Evolutionary conservation across 2,329 filamentous ascomycete genomes (phyloP), one percentile per base, ranked within the genome.

Genomic region (Fusarium decemcellulare): DNA sequence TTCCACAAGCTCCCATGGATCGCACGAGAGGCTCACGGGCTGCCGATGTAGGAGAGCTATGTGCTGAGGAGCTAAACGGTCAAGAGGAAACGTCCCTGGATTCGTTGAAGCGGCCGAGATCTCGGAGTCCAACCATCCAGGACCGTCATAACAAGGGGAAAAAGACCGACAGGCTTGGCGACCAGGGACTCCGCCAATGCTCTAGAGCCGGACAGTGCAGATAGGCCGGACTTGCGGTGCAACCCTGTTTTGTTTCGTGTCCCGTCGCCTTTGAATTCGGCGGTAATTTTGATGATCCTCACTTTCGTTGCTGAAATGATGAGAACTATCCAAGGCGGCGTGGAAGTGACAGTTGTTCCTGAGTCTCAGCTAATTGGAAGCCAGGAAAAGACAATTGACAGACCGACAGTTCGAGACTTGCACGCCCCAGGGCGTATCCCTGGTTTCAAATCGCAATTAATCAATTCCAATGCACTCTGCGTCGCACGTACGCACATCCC

Each of bases 111-210:
- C 60, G 61, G 55, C 56, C 59, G 62, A 74, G 67, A 73, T 73
- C 69, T 73, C 55, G 32, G 63, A 54, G 30, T 58, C 39, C 47
- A 58, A 53, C 63, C 71, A 65, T 53, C 58, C 48, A 63, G 55
- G 52, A 58, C 53, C 50, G 15, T 61, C 32, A 67, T 50, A 61
- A 29, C 61, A 73, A 43, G 69, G 71, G 69, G 71, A 71, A 40
- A 42, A 60, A 65, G 32, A 59, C 59, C 47, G 44, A 68, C 44
- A 59, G 64, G 53, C 71, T 73, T 73, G 71, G 71, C 71, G 65
- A 58, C 69, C 54, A 68, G 61, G 71, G 65, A 47, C 54, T 61
- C 30, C 32, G 51, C 46, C 39, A 56, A 43, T 50, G 15, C 57
- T 64, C 43, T 30, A 57, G 60, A 51, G 40, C 51, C 32, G 63